Base-by-base conservation (phyloP, 495 filamentous ascomycete genomes). In the Rostrohypoxylon terebratum region DNA sequence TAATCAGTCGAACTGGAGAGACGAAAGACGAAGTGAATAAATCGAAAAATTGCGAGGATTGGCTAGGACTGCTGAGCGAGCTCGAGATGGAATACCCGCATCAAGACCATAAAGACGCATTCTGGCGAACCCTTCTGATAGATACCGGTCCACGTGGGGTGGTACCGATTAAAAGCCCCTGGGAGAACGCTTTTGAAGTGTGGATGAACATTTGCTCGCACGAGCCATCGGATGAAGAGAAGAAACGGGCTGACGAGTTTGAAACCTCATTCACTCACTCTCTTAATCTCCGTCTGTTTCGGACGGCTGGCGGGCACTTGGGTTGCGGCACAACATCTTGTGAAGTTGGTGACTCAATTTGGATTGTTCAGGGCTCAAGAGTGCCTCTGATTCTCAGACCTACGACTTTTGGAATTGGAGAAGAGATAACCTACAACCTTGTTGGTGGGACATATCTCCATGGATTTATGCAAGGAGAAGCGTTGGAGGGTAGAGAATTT, bases 401-500 rank as follows among this genome's bases (percentile, higher is more conserved):
- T 14, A 45, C 48, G 11, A 11, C 2, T 42, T 16, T 2, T 11
- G 18, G 20, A n/a, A 13, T 38, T 23, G 44, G 21, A 10, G 48
- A 14, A 11, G 13, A 42, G 21, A 38, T 11, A 4, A 40, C 42
- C 1, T 74, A 70, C 21, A 31, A 53, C n/a, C 71, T 74, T 54
- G 71, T 74, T 21, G 71, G 71, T 10, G 71, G 71, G 18, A 74
- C 71, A 10, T 74, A 74, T 45, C 58, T 74, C 16, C 71, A 74
- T 34, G 62, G 71, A 11, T 74, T 74, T 28, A 74, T 74, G 71
- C 71, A 74, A 36, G 71, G 71, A 1, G 71, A 74, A 50, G 71
- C 71, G 14, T 59, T 70, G 40, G 54, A 58, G 0, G 66, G 51
- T 0, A 58, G n/a, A 18, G 48, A 70, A 48, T 66, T 57, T n/a